Percentiles rank a stretch among this genome's conserved stretches.
These are phyloP conservation scores for Avicennia marina DNA, from an alignment of 257 asterid species.

Conservation along the genomic window DNA sequence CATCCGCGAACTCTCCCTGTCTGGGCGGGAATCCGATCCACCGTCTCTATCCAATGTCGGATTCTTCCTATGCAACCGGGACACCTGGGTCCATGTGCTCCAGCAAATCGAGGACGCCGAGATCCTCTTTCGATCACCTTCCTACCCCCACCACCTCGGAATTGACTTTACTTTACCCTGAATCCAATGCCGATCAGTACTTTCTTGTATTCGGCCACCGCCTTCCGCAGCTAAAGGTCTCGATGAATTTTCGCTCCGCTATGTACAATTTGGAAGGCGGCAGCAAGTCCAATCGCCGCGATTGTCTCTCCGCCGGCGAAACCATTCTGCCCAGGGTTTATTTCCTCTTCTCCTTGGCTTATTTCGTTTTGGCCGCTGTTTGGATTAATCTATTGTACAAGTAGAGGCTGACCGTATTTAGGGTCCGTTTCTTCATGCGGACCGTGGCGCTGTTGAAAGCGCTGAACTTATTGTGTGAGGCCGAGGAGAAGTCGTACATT, in stretches of 20 bases:
- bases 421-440: slow-evolving; percentile 78
- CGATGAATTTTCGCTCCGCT: slow-evolving; percentile 65
- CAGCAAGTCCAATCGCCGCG: slow-evolving; percentile 44
- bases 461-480: slow-evolving; percentile 60
- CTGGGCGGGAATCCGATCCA: slow-evolving; percentile 29
- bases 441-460: slow-evolving; percentile 66
- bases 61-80: slow-evolving; percentile 75
- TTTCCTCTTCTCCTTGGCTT: slow-evolving; percentile 48
- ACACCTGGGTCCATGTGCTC: slow-evolving; percentile 64
- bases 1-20: slow-evolving; percentile 41
- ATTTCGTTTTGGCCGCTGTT: slow-evolving; percentile 37
- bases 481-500: slow-evolving; percentile 73
- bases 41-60: slow-evolving; percentile 51
- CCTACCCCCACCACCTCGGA: slow-evolving; percentile 25
- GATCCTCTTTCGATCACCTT: slow-evolving; percentile 57
- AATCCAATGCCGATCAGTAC: slow-evolving; percentile 69
- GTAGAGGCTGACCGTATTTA: slow-evolving; percentile 46
- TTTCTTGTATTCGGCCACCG: slow-evolving; percentile 74
- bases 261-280: slow-evolving; percentile 62
- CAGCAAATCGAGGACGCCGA: slow-evolving; percentile 69
- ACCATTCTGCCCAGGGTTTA: slow-evolving; percentile 66
- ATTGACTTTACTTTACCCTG: slow-evolving; percentile 29
- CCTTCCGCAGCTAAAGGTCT: slow-evolving; percentile 42
- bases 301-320: slow-evolving; percentile 76
- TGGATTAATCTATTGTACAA: slow-evolving; percentile 59